A percentile compares a stretch with the other conserved stretches of the same genome.
phyloP scores from a whole-genome alignment of 225 moss, liverwort and hornwort genomes.

The Climacium dendroides region DNA sequence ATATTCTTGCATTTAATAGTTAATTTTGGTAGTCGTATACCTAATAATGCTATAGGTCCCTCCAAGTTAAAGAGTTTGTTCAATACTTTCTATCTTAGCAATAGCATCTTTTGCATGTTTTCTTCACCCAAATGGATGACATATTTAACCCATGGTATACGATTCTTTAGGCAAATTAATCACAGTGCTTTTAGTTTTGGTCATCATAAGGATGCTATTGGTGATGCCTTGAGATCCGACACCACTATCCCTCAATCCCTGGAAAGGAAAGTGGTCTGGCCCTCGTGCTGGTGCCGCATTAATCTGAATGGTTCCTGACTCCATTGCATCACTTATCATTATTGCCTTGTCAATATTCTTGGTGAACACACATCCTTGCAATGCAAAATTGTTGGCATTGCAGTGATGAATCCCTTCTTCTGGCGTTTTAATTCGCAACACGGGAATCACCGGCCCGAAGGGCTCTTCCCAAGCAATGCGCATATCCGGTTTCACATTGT shows the following conservation, averaged over 20 bases:
- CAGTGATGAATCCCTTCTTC: slow-evolving; percentile 37
- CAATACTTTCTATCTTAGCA: background rate
- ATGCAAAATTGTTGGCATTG: slow-evolving; percentile 28
- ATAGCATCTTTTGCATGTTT: background rate
- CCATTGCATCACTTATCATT: slow-evolving; percentile 33
- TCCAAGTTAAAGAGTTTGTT: background rate
- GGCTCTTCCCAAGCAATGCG: slow-evolving; percentile 38
- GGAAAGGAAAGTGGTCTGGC: slow-evolving; percentile 33
- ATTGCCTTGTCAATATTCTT: slow-evolving; percentile 31
- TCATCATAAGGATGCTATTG: slow-evolving; percentile 36
- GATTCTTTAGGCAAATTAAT: slow-evolving; percentile 20
- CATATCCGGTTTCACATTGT: slow-evolving; percentile 26
- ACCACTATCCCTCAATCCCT: slow-evolving; percentile 16
- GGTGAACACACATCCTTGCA: slow-evolving; percentile 26
- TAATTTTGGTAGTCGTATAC: background rate
- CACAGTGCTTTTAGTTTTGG: slow-evolving; percentile 24
- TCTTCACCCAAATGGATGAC: background rate
- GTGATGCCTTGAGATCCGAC: slow-evolving; percentile 38
- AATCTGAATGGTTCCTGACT: slow-evolving; percentile 28
- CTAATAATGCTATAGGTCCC: no score
- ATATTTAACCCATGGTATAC: slow-evolving; percentile 9
- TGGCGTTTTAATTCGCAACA: slow-evolving; percentile 8
- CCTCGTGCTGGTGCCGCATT: slow-evolving; percentile 27
- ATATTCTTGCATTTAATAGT: background rate
- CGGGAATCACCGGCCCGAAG: slow-evolving; percentile 18